Base-by-base conservation (phyloP, 1,139 yeast genomes). In the Debaryomyces coudertii region DNA sequence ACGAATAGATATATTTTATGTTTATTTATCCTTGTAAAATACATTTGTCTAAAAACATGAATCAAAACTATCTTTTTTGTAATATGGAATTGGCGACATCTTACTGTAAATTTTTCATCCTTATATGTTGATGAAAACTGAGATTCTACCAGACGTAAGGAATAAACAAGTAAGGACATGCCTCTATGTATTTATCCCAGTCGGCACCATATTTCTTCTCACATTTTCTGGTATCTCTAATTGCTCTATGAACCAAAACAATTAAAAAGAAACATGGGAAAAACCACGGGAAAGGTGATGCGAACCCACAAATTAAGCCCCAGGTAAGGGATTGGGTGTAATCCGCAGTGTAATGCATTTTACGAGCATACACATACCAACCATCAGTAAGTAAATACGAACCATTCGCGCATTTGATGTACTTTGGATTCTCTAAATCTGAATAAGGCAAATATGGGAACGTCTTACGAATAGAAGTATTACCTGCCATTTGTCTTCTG, bases 331-430 rank as follows among this genome's bases (percentile, higher is more conserved):
- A 81, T 73, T 90, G 97, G 43, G 80, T 73, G 77, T 85, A 90
- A 67, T 93, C 99, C 30, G 96, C 97, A 39, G 98, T 90, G 76
- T 93, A 93, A 68, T 92, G 96, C 56, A 85, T 83, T 71, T 93
- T 93, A 73, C 99, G 85, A 9, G 97, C 99, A 59, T 82, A 86
- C 51, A 77, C 83, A 68, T 83, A 87, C 97, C 98, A 93, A 33
- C 99, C 99, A 60, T 90, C 97, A 43, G 93, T 85, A 58, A 93
- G 78, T 61, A 93, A 77, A 42, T 82, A 73, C 9, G 95, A 85
- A 12, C 99, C 99, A 57, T 85, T 85, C 58, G 81, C 83, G 65
- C 97, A 90, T 57, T 78, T 78, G 68, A 93, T 86, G 70, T 87
- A 92, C 54, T 78, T 80, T 39, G 99, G 99, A 68, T 95, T 79